These are phyloP conservation scores for Crassisporium funariophilum DNA, from an alignment of 768 basidiomycete genomes.

Conservation along the genomic window DNA sequence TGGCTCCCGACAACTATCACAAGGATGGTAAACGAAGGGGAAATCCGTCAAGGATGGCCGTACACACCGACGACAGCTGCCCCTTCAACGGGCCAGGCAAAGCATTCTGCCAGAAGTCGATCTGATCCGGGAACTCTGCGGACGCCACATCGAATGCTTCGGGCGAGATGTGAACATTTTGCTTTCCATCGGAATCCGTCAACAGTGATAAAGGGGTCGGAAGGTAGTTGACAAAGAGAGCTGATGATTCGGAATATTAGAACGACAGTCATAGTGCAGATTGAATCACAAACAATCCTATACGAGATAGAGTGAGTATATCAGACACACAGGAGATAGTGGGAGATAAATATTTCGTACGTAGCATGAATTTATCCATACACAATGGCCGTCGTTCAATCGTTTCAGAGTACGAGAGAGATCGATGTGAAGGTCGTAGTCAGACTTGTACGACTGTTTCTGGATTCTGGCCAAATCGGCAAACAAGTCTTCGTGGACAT, in stretches of 20 bases:
- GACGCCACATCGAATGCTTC: slow-evolving; percentile 56
- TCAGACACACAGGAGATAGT: neutral
- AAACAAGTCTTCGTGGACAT: slow-evolving; percentile 59
- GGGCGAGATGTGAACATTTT: slow-evolving; percentile 56
- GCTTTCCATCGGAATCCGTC: slow-evolving; percentile 44
- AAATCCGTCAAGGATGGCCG: neutral
- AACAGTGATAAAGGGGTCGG: slow-evolving; percentile 52
- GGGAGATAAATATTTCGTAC: slow-evolving; percentile 16
- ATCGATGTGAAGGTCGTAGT: slow-evolving; percentile 60
- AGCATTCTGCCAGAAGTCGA: slow-evolving; percentile 58
- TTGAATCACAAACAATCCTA: slow-evolving; percentile 40
- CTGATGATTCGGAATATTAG: slow-evolving; percentile 22
- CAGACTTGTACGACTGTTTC: slow-evolving; percentile 44
- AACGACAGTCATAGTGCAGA: neutral
- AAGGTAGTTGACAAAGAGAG: slow-evolving; percentile 48
- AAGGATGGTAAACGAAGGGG: neutral
- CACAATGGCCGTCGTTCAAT: slow-evolving; percentile 60
- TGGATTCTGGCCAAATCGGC: slow-evolving; percentile 53
- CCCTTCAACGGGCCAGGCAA: slow-evolving; percentile 50
- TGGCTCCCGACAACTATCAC: slow-evolving; percentile 48
- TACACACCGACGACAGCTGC: slow-evolving; percentile 46
- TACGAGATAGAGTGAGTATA: neutral
- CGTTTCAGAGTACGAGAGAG: slow-evolving; percentile 57
- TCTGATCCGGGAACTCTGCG: slow-evolving; percentile 54
- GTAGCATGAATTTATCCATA: slow-evolving; percentile 57